phyloP scores from a whole-genome alignment of 2,329 filamentous ascomycete species.

The Botryotinia narcissicola region DNA sequence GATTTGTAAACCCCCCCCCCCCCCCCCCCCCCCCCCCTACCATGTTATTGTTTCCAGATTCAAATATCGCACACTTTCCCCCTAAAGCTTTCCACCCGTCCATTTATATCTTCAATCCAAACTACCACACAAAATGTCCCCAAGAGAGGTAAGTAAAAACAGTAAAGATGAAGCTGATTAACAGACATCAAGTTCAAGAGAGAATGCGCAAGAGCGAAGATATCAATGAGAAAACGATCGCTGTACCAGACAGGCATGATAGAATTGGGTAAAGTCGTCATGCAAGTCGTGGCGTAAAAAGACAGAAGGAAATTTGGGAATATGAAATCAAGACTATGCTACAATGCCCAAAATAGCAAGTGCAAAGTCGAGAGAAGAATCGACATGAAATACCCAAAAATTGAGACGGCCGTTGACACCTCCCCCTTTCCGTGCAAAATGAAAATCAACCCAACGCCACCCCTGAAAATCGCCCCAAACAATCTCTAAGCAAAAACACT shows the following conservation, averaged over 20 bases:
- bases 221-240: slow-evolving; percentile 44
- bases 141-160: slow-evolving; percentile 32
- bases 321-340: slow-evolving; percentile 21
- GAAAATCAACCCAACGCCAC: slow-evolving; percentile 35
- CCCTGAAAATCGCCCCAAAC: slow-evolving; percentile 30
- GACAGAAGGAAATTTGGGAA: slow-evolving; percentile 37
- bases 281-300: slow-evolving; percentile 50
- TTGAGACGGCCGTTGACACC: slow-evolving; percentile 37
- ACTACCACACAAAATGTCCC: slow-evolving; percentile 27
- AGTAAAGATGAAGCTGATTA: slow-evolving; percentile 18
- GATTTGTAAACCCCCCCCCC: slow-evolving; percentile 17
- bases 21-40: slow-evolving; percentile 17
- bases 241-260: slow-evolving; percentile 62
- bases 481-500: slow-evolving; percentile 22
- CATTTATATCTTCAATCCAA: slow-evolving; percentile 30
- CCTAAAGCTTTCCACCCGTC: slow-evolving; percentile 17
- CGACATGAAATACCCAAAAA: slow-evolving; percentile 39
- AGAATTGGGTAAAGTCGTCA: slow-evolving; percentile 50
- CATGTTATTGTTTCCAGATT: slow-evolving; percentile 25
- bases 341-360: slow-evolving; percentile 16
- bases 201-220: slow-evolving; percentile 24
- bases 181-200: slow-evolving; percentile 22
- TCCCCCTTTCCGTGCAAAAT: slow-evolving; percentile 35
- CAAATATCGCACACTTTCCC: slow-evolving; percentile 17
- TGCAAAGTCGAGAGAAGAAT: slow-evolving; percentile 42